Percentiles rank a stretch among this genome's conserved stretches.
phyloP scores from a whole-genome alignment of 495 filamentous ascomycete genomes.

The Astrothelium subdiscretum region DNA sequence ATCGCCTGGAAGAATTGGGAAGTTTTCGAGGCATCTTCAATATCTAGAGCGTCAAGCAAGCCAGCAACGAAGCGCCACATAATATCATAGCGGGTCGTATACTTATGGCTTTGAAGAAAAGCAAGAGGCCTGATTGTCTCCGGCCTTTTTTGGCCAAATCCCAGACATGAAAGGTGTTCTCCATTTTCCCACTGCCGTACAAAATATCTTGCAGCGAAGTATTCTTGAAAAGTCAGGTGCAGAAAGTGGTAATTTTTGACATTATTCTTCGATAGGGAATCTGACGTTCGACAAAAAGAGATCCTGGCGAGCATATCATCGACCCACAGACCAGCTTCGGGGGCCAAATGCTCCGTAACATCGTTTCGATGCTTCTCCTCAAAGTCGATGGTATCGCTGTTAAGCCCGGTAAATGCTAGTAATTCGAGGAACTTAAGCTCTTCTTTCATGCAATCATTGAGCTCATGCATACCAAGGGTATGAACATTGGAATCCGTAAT shows the following conservation, averaged over 20 bases:
- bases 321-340: background rate
- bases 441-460: slow-evolving; percentile 2
- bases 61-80: slow-evolving; percentile 37
- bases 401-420: slow-evolving; percentile 5
- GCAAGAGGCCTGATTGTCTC: background rate
- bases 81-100: slow-evolving; percentile 30
- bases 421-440: slow-evolving; percentile 5
- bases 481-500: background rate
- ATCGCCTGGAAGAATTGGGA: slow-evolving; percentile 30
- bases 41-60: slow-evolving; percentile 20
- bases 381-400: slow-evolving; percentile 4
- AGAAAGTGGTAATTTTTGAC: slow-evolving; percentile 4
- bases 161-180: slow-evolving; percentile 17
- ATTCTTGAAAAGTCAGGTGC: slow-evolving; percentile 6
- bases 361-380: slow-evolving; percentile 3
- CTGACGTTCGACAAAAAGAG: slow-evolving; percentile 5
- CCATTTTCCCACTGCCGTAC: slow-evolving; percentile 26
- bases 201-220: slow-evolving; percentile 35
- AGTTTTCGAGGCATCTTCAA: too few species aligned
- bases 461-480: background rate
- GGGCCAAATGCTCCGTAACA: background rate
- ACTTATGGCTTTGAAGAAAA: slow-evolving; percentile 32
- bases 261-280: background rate
- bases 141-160: background rate
- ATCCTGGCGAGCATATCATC: slow-evolving; percentile 1